Base-by-base conservation (phyloP, 2,329 filamentous ascomycete genomes). In the Juglanconis sp. region DNA sequence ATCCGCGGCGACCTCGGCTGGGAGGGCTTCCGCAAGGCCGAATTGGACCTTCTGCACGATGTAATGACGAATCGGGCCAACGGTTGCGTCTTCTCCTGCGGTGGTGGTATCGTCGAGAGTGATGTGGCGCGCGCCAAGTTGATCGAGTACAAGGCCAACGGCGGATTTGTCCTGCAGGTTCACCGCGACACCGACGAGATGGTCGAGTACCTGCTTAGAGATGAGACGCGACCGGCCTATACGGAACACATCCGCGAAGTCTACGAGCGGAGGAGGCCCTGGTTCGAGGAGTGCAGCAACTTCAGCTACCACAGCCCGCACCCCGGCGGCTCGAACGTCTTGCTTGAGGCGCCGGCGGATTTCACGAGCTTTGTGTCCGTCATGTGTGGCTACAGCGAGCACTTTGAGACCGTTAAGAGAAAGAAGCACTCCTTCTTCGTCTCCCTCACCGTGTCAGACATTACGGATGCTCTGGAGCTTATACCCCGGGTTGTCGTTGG, bases 261-360 rank as follows among this genome's bases (percentile, higher is more conserved):
- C 2, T 99, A 96, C 81, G 79, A 91, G 60, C 88, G 94, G 56
- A 87, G 95, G 42, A 95, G 92, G 73, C 89, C 88, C 3, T 96
- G 91, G 87, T 98, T 92, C 74, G 83, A 91, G 60, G 86, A 94
- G 72, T 98, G 95, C 80, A 97, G 93, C 78, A 99, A 96, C 71
- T 89, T 92, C 68, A 87, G 96, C 67, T 98, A 96, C 77, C 90
- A 94, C 77, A 96, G 91, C 72, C 91, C 92, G 54, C 86, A 84
- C 65, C 68, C 75, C 1, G 76, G 79, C 49, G 72, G 76, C n/a
- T 71, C 74, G 8, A 67, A 68, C 7, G 72, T 71, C 10, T 69
- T 81, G 24, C 72, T 70, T n/a, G 71, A 76, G 62, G 65, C 84
- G 34, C 79, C 88, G 42, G 77, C 85, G 52, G 89, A 94, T 69